Base-by-base conservation (phyloP, 306 rosid genomes). In the Lotus japonicus region DNA sequence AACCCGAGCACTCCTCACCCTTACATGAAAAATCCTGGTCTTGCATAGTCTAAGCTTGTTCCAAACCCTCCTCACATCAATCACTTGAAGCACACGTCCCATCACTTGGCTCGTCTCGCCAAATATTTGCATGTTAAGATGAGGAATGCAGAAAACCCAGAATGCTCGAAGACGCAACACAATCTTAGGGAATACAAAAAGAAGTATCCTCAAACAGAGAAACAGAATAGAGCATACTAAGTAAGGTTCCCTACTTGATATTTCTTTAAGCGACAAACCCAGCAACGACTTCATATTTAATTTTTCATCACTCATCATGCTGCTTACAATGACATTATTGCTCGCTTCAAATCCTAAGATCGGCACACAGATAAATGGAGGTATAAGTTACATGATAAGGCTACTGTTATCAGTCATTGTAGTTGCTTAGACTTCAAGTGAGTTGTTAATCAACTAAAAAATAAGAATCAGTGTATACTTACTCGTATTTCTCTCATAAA, bases 31-130 rank as follows among this genome's bases (percentile, higher is more conserved):
- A 73, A 61, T 83, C 69, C 84, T 72, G 6, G 83, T 84, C 84
- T 87, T 87, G 84, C 81, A 78, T 23, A 76, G 78, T 74, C 91
- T 85, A 61, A 83, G 82, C 81, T 84, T 87, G 46, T 81, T 83
- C 96, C 89, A 83, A 38, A 78, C 74, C 78, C 96, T 78, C 75
- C 96, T 84, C 18, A 91, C 72, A 39, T 91, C 96, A n/a, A 91
- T 77, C 81, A 80, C 82, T 68, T 86, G 87, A 69, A 82, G 81
- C 55, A 89, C 73, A 3, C 80, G 84, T 33, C 86, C 88, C 82
- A 87, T 71, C 12, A 76, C 80, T 59, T 87, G 94, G 73, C 87
- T 84, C 3, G 91, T 84, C 84, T 87, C 96, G 5, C 96, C 94
- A 21, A 89, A 81, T 77, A 87, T 77, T 79, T 87, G 95, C 92